Base-by-base conservation (phyloP, 768 basidiomycete genomes). In the Trichaptum fuscoviolaceum region DNA sequence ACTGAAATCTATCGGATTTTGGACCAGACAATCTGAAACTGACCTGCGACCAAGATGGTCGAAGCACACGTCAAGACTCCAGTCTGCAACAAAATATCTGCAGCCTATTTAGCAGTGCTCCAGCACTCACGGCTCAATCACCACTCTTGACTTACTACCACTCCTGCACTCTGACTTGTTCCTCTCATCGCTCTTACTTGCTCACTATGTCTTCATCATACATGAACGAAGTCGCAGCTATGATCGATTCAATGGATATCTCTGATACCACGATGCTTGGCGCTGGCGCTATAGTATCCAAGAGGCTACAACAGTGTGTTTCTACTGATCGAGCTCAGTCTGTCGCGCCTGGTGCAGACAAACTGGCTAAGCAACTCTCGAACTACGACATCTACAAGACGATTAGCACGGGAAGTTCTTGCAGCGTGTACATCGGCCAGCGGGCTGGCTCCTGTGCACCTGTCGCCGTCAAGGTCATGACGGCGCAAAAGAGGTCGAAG, bases 141-240 rank as follows among this genome's bases (percentile, higher is more conserved):
- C 42, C 42, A 12, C 42, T 52, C 20, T 52, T 2, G 15, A 15
- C 42, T 52, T 52, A 52, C 42, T 52, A 20, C 42, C 42, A 52
- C 42, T 12, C 5, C 42, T 52, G 17, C 42, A 24, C 65, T 68
- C 18, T 65, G 35, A 20, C 42, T 64, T 58, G 70, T 70, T 57
- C 68, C 69, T 42, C 42, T 52, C 42, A 52, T 52, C 42, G 30
- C 42, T 12, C 42, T 52, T 20, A 15, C 42, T 12, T 52, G 42
- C 20, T 20, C 42, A 52, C 42, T 52, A 52, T 52, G 42, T 52
- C 42, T 52, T 52, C 42, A 52, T 15, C 42, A 15, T 12, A 6
- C 42, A 52, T 52, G 42, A 52, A 52, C 42, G 20, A 52, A 52
- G 42, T 52, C 15, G 42, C 12, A 52, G 10, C 42, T 52, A 52